Evolutionary conservation across 164 flowering plant species (phyloP).

Genomic region (Akebia trifoliata): DNA sequence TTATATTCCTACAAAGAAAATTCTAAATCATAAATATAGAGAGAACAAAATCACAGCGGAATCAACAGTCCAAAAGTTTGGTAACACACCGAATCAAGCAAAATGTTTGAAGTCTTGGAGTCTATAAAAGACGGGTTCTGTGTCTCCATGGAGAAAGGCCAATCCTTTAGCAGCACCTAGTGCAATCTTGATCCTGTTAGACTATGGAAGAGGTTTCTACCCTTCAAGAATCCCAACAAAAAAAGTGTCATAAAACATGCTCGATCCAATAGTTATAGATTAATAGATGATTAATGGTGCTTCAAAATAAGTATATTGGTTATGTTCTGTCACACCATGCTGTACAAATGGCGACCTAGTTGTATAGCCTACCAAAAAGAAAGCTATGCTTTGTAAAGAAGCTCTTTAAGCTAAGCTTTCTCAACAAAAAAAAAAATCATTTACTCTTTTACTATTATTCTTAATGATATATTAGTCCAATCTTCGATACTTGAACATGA

Average conservation of each 20-base stretch:
- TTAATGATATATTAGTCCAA: too few species aligned
- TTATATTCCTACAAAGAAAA: slow-evolving; percentile 63
- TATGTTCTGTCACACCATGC: too few species aligned
- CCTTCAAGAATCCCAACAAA: slow-evolving; percentile 34
- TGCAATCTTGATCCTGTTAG: slow-evolving; percentile 84
- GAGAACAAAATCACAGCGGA: slow-evolving; percentile 3
- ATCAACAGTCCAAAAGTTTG: background rate
- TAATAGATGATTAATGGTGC: background rate
- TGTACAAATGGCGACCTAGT: too few species aligned
- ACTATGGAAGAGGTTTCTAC: slow-evolving; percentile 90
- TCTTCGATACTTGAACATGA: too few species aligned
- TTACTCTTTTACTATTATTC: too few species aligned
- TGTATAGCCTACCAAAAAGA: too few species aligned
- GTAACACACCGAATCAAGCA: slow-evolving; percentile 79
- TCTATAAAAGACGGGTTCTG: slow-evolving; percentile 88
- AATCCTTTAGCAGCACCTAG: slow-evolving; percentile 96
- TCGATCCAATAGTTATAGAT: background rate
- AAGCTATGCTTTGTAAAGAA: too few species aligned
- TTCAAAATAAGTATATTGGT: too few species aligned
- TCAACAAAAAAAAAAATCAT: too few species aligned
- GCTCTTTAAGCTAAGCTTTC: too few species aligned
- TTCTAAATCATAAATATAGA: slow-evolving; percentile 3
- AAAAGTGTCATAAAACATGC: background rate
- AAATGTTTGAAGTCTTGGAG: slow-evolving; percentile 93
- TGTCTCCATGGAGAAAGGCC: slow-evolving; percentile 80